A percentile compares a stretch with the other conserved stretches of the same genome.
Evolutionary conservation across 2,329 filamentous ascomycete species (phyloP).

Genomic region (Monosporascus sp.): DNA sequence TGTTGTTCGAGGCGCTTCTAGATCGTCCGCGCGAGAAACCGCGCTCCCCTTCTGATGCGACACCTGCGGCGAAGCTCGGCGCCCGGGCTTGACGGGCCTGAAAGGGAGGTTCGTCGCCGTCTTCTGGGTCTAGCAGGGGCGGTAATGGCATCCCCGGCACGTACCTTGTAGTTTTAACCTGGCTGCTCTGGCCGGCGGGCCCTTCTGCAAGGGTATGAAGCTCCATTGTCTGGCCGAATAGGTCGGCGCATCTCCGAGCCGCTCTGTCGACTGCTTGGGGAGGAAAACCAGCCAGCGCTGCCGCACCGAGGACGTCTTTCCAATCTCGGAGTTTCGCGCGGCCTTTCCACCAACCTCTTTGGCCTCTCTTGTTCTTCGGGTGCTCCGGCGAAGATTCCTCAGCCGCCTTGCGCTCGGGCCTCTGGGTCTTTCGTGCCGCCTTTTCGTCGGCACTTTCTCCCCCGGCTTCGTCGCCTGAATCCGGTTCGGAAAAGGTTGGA

Average conservation of each 20-base stretch:
- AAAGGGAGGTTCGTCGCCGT: constrained; percentile 3
- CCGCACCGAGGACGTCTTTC: constrained; percentile 77
- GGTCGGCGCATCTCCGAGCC: constrained; percentile 64
- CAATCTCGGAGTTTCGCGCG: constrained; percentile 57
- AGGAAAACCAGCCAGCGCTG: constrained; percentile 68
- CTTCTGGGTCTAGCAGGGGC: constrained; percentile 8
- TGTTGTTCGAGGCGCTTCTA: neutral
- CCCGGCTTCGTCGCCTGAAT: neutral
- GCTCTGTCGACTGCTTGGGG: constrained; percentile 60
- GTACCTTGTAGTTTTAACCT: constrained; percentile 18
- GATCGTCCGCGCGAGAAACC: constrained; percentile 4
- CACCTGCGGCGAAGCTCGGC: neutral
- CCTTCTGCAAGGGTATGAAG: constrained; percentile 48
- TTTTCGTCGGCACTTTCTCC: neutral
- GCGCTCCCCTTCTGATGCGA: constrained; percentile 3
- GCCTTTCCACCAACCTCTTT: neutral
- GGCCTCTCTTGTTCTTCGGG: neutral
- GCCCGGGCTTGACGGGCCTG: neutral
- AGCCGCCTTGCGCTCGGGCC: neutral
- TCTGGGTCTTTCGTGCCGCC: neutral
- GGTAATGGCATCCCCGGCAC: constrained; percentile 20
- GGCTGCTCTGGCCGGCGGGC: constrained; percentile 7
- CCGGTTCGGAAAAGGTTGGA: constrained; percentile 18
- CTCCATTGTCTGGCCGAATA: constrained; percentile 70
- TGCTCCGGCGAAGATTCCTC: neutral